Percentiles rank a stretch among this genome's conserved stretches.
Conservation (phyloP, 192 early-diverging fungal species). For the Neocallimastix lanati region DNA sequence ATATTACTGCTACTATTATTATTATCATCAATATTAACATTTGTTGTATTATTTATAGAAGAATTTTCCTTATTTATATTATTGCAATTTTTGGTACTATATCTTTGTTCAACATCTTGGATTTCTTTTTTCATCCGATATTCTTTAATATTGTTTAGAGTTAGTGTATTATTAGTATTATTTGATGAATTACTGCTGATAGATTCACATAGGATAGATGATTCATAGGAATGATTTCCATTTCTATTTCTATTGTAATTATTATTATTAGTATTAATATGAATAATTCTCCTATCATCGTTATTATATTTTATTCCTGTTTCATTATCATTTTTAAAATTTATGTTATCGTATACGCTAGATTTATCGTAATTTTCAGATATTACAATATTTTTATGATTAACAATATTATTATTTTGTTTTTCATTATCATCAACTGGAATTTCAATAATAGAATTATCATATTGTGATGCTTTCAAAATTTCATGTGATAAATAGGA, state of each 20-base stretch:
- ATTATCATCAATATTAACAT: not conserved
- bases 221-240: not conserved
- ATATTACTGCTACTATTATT: too few species aligned
- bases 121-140: not conserved
- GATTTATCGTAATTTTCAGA: not conserved
- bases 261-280: not conserved
- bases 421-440: not conserved
- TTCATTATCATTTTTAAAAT: not conserved
- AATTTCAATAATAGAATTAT: not conserved
- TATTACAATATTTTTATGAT: not conserved
- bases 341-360: not conserved
- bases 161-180: not conserved
- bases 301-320: too few species aligned
- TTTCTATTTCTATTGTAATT: not conserved
- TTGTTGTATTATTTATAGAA: not conserved
- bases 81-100: too few species aligned
- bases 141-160: not conserved
- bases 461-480: not conserved
- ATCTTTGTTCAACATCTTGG: too few species aligned
- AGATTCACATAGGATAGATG: not conserved
- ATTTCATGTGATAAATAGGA: not conserved
- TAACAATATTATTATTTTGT: too few species aligned
- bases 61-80: too few species aligned
- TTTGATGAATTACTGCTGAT: not conserved
- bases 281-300: too few species aligned